phyloP scores from a whole-genome alignment of 2,329 filamentous ascomycete species.

The Cordyceps cicadae region DNA sequence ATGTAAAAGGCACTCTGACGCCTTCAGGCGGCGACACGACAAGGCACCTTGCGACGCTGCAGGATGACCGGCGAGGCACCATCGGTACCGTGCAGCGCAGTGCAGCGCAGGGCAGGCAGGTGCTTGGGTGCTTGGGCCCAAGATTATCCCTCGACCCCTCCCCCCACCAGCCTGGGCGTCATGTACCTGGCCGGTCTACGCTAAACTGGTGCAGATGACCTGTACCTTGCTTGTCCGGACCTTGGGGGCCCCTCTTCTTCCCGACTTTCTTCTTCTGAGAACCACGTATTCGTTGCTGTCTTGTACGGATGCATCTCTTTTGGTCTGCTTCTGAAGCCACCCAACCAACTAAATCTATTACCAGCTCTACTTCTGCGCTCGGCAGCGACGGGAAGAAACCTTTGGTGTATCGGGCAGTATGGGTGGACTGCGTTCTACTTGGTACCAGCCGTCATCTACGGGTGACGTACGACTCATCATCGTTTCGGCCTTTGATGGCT shows the following conservation, averaged over 20 bases:
- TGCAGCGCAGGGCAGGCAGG: background rate
- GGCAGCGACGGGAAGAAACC: slow-evolving; percentile 3
- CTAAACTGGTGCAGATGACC: slow-evolving; percentile 28
- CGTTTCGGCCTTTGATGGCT: background rate
- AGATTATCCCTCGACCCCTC: slow-evolving; percentile 5
- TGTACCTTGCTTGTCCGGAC: slow-evolving; percentile 27
- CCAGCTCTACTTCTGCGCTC: background rate
- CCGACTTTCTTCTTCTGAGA: background rate
- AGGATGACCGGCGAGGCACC: background rate
- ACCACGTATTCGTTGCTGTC: background rate
- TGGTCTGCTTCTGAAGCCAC: background rate
- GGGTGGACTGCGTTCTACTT: background rate
- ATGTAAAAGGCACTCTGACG: background rate
- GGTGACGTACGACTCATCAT: background rate
- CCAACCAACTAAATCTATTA: background rate
- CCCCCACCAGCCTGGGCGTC: slow-evolving; percentile 16
- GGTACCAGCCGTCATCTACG: background rate
- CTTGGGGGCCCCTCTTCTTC: slow-evolving; percentile 1
- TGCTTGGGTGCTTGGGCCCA: background rate
- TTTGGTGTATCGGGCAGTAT: background rate
- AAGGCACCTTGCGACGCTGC: background rate
- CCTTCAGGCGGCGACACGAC: background rate
- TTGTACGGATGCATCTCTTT: background rate
- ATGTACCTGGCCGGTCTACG: slow-evolving; percentile 27
- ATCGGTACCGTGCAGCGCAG: background rate